Base-by-base conservation (phyloP, 177 flowering plant genomes). In the Vitis hybrid region DNA sequence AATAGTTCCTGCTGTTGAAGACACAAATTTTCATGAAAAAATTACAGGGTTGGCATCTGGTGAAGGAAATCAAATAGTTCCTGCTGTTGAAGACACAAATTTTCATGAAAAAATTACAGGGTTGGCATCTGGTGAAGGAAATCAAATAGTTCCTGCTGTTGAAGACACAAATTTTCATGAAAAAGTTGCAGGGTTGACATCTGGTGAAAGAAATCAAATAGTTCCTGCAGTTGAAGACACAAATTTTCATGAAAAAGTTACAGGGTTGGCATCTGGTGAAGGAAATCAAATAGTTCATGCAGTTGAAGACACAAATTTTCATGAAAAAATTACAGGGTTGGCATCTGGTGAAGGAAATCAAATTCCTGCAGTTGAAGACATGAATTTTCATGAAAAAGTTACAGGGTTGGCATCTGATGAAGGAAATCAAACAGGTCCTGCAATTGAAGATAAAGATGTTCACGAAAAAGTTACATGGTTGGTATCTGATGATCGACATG, bases 401-500 rank as follows among this genome's bases (percentile, higher is more conserved):
- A 9, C 1, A 56, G 63, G 50, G 17, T 72, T 72, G 49, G 76
- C 26, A 40, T 40, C 45, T 40, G 45, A 40, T 40, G 77, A 19
- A 59, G 76, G 69, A 62, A 80, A 68, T 51, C 62, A 77, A 5
- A 30, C 30, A 32, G 62, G 62, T 34, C 65, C 70, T 45, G 56
- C 64, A 40, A 56, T 49, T 56, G 72, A 73, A 56, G 72, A 5
- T 5, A 65, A 62, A 52, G 74, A 80, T 68, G 34, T 18, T 70
- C 71, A 71, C 50, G 78, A 65, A 52, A 73, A 73, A 23, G 72
- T 19, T 10, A 11, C 2, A 56, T 62, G 50, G 17, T 72, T 72
- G 49, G 79, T 18, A 72, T 68, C 77, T 62, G 68, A 51, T 70
- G 69, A 64, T 68, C 65, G 69, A 56, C 51, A 58, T 10, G 75